Evolutionary conservation across 1,284 basidiomycete species (phyloP), one percentile per base, ranked within the genome.

Genomic region (Anthracocystis setariae): DNA sequence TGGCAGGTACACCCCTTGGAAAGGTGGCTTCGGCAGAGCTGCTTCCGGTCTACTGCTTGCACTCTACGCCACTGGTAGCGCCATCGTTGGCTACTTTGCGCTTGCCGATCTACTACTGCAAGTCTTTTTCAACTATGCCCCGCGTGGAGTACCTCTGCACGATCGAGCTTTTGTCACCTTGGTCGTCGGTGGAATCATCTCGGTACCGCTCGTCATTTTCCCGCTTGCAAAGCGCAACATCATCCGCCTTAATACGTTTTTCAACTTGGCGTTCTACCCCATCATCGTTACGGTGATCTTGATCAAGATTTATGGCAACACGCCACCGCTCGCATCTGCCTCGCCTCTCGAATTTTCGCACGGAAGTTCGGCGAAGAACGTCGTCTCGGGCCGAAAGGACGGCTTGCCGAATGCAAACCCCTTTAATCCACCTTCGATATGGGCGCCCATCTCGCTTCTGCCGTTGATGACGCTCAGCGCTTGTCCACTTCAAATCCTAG

Each of bases 361-460:
- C 4, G 23, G 17, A 8, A 9, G 27, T 3, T n/a, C 18, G 15
- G 12, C 21, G 12, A 25, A 21, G 10, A 23, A 3, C 18, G 18
- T 12, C 15, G 27, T n/a, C 24, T 13, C 24, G 5, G 32, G 12
- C 1, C 39, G 33, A 8, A 44, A 15, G 23, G 32, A 24, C 17
- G 25, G 37, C 23, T 57, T 50, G 50, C 72, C 74, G 9, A 71
- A 73, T 32, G 42, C 46, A 27, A 73, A 76, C 17, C 76, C 74
- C 5, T 18, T 73, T 2, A 25, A 73, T 33, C 68, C 75, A 4
- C 74, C 74, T 8, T 76, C 76, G 25, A 64, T 78, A 13, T 81
- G 80, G 80, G 79, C 77, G 1, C 78, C 79, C 29, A 75, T 73
- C 39, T 79, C 79, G n/a, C 65, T 82, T 38, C 59, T 82, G 39